Conservation (phyloP, 306 rosid genomes). For the Ochetophila trinervis region DNA sequence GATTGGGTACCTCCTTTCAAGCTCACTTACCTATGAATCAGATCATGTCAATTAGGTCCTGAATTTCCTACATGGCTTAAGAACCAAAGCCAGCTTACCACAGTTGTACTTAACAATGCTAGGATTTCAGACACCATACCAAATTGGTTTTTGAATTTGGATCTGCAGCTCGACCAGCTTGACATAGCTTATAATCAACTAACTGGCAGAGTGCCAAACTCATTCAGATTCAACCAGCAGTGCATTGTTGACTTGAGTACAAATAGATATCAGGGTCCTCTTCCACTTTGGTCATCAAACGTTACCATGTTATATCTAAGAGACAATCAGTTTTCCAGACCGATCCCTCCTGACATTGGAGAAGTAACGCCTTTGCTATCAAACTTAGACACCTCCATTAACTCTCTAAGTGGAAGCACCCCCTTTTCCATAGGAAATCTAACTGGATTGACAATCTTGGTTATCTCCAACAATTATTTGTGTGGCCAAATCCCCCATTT, state of each 20-base stretch:
- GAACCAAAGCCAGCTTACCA: background rate
- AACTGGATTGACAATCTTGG: background rate
- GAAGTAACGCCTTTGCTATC: background rate
- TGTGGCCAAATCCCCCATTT: too few species aligned
- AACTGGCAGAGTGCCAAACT: background rate
- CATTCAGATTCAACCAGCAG: background rate
- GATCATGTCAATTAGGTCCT: background rate
- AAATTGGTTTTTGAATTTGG: background rate
- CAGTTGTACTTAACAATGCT: background rate
- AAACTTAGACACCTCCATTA: background rate
- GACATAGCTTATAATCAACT: background rate
- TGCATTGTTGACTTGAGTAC: background rate
- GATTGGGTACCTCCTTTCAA: background rate
- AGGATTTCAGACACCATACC: slow-evolving; percentile 5
- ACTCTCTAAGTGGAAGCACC: slow-evolving; percentile 6
- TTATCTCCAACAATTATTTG: background rate
- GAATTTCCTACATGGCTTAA: slow-evolving; percentile 9
- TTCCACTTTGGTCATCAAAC: background rate
- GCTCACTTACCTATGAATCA: background rate
- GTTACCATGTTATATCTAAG: fast-evolving
- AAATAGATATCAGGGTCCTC: background rate
- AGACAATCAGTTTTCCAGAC: slow-evolving; percentile 2
- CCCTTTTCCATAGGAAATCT: background rate
- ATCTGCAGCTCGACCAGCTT: background rate
- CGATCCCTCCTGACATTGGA: background rate